Evolutionary conservation across 2,329 filamentous ascomycete genomes (phyloP).

Genomic region (Basipetospora sp.): DNA sequence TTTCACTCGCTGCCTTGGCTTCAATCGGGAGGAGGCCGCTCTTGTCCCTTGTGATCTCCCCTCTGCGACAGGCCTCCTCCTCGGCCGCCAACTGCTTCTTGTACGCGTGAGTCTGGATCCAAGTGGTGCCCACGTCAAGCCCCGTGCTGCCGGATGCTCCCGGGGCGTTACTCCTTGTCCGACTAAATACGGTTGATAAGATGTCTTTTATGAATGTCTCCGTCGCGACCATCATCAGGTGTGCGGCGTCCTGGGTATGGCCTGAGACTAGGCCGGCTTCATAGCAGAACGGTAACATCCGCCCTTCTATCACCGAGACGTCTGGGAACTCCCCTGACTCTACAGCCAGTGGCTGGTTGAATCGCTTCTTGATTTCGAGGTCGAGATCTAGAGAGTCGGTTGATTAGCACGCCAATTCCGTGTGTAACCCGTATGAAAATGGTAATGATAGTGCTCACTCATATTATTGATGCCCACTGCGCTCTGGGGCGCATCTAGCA

Average conservation of each 20-base stretch:
- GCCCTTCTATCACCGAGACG: conserved; percentile 43
- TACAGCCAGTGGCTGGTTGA: conserved; percentile 46
- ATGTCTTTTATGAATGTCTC: conserved; percentile 55
- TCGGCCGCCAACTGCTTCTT: conserved; percentile 59
- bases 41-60: conserved; percentile 59
- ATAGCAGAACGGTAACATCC: conserved; percentile 56
- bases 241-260: conserved; percentile 44
- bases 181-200: conserved; percentile 46
- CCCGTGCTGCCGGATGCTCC: conserved; percentile 46
- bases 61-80: conserved; percentile 57
- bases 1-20: conserved; percentile 56
- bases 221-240: conserved; percentile 49
- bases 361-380: conserved; percentile 52
- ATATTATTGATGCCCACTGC: conserved; percentile 62
- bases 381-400: conserved; percentile 39
- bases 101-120: conserved; percentile 70
- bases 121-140: conserved; percentile 50
- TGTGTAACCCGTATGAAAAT: too few relatives aligned
- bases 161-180: conserved; percentile 50
- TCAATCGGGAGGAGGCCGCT: conserved; percentile 69
- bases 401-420: too few relatives aligned
- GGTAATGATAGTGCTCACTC: conserved; percentile 38
- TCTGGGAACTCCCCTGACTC: conserved; percentile 59
- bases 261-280: conserved; percentile 47
- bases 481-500: conserved; percentile 50